Percentiles rank a stretch among this genome's conserved stretches.
Evolutionary conservation across 2,329 filamentous ascomycete genomes (phyloP).

Genomic region (Penicillium aurantiogriseum): DNA sequence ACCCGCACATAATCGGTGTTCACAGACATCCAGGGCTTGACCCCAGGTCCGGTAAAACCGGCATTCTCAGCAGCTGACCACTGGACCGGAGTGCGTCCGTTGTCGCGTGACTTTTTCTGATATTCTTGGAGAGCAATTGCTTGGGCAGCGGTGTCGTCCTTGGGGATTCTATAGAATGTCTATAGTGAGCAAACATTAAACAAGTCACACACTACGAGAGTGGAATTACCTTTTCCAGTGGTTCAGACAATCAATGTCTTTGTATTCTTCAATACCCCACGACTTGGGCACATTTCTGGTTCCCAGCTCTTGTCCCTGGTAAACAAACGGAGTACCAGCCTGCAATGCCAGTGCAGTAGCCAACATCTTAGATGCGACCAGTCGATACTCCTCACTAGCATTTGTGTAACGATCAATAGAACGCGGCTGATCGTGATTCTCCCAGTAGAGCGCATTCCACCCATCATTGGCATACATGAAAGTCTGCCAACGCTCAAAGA

Average conservation of each 20-base stretch:
- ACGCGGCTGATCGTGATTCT: conserved; percentile 66
- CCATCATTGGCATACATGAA: conserved; percentile 59
- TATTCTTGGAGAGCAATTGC: conserved; percentile 34
- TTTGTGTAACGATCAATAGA: conserved; percentile 57
- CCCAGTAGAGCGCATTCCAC: conserved; percentile 65
- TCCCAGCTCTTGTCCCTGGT: conserved; percentile 68
- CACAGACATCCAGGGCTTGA: conserved; percentile 67
- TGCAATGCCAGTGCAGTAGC: conserved; percentile 58
- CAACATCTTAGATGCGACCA: conserved; percentile 58
- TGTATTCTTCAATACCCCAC: conserved; percentile 65
- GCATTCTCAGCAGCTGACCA: conserved; percentile 62
- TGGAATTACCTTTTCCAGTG: conserved; percentile 51
- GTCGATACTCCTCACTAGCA: conserved; percentile 51
- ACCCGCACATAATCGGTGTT: conserved; percentile 62
- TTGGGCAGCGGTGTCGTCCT: conserved; percentile 31
- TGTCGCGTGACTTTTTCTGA: conserved; percentile 56
- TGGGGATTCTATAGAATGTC: conserved; percentile 29
- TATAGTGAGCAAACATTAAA: not conserved
- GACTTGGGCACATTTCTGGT: conserved; percentile 62
- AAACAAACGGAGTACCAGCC: conserved; percentile 64
- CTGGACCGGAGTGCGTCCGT: conserved; percentile 69
- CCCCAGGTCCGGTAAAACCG: conserved; percentile 60
- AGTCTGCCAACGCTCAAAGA: conserved; percentile 58
- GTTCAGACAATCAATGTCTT: conserved; percentile 63
- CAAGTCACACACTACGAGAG: not conserved